Percentiles rank a stretch among this genome's conserved stretches.
phyloP scores from a whole-genome alignment of 2,329 filamentous ascomycete genomes.

The Claviceps paspali region DNA sequence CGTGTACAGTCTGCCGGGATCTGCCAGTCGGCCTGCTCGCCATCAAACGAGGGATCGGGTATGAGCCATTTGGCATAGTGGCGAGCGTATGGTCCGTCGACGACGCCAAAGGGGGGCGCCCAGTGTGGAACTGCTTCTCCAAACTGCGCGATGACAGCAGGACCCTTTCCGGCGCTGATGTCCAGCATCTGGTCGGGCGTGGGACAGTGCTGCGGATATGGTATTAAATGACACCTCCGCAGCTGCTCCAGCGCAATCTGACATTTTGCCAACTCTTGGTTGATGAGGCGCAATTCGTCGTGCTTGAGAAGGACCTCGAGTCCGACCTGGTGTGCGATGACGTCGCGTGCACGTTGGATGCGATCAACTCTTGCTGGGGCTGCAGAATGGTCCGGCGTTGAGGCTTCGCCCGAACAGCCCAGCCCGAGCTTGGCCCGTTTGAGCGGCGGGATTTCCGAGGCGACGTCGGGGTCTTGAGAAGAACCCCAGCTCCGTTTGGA shows the following conservation, averaged over 20 bases:
- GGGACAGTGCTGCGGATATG: constrained; percentile 60
- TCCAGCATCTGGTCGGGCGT: constrained; percentile 53
- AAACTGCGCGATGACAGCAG: constrained; percentile 45
- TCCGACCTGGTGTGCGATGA: constrained; percentile 74
- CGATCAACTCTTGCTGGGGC: neutral
- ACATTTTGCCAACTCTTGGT: constrained; percentile 92
- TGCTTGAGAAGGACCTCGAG: constrained; percentile 90
- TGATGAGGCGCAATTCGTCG: constrained; percentile 81
- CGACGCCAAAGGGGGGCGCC: constrained; percentile 79
- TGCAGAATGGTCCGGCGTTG: constrained; percentile 9
- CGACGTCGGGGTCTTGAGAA: constrained; percentile 9
- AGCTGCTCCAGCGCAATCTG: constrained; percentile 88
- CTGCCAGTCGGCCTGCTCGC: constrained; percentile 34
- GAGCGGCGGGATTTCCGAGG: constrained; percentile 9
- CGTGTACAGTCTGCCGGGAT: constrained; percentile 25
- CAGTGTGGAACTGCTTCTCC: constrained; percentile 56
- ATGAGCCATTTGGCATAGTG: constrained; percentile 96
- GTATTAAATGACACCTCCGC: constrained; percentile 80
- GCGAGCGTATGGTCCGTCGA: constrained; percentile 80
- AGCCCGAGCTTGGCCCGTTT: constrained; percentile 29
- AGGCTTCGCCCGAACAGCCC: constrained; percentile 4
- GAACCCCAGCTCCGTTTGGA: constrained; percentile 26
- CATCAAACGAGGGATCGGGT: constrained; percentile 75
- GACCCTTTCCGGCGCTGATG: constrained; percentile 60
- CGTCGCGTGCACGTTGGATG: constrained; percentile 46